Base-by-base conservation (phyloP, 1,139 yeast genomes). In the Hansenula lynferdii region DNA sequence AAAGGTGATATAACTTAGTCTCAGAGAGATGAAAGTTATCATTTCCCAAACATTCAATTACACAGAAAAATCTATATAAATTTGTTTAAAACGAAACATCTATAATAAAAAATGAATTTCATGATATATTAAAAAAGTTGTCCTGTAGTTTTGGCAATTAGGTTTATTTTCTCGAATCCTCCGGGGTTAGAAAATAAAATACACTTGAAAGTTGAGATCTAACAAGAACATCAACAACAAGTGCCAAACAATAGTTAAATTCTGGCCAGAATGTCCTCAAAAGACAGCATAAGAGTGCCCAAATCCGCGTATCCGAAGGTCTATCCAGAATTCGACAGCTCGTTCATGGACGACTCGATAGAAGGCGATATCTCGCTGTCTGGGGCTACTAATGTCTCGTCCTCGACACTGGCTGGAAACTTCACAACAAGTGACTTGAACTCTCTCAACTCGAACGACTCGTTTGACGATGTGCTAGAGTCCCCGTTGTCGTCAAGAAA, bases 361-460 rank as follows among this genome's bases (percentile, higher is more conserved):
- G 55, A 50, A 30, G 53, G 53, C 8, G 51, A 50, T 36, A 45
- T 50, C 30, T 49, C 55, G 15, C 39, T 45, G 4, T 23, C 43
- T 10, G 36, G 41, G 14, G 43, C 35, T 26, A 22, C 28, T 5
- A 28, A 30, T 15, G 23, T 12, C 11, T 26, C 28, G 4, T 26
- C 27, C 12, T n/a, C 28, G 9, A 26, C 28, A 6, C 10, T 17
- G 29, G 17, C 16, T 27, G 20, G 31, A 9, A 12, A 29, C 18
- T 31, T 25, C 15, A 37, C 17, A 8, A 23, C 29, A 16, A 26
- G 17, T 8, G 28, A 25, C 12, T 6, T 26, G 8, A 36, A 31
- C 31, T 30, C 22, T 28, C 24, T 14, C 37, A 39, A 28, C 7
- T 37, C 43, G 6, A 44, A 43, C 8, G 38, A 41, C n/a, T 42